These are phyloP conservation scores for Aspergillus fijiensis DNA, from an alignment of 2,329 filamentous ascomycete genomes.

Conservation along the genomic window DNA sequence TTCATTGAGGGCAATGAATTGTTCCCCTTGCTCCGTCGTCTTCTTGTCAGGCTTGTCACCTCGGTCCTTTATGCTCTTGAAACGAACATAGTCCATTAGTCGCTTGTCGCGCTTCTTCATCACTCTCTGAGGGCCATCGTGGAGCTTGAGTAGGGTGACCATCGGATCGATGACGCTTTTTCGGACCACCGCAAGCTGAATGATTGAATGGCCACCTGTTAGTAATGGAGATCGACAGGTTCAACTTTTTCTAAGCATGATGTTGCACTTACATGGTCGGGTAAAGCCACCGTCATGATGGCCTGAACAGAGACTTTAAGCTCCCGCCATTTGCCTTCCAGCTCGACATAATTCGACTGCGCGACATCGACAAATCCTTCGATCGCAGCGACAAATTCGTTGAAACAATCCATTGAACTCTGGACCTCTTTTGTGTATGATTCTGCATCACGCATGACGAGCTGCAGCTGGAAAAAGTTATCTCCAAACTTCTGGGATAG, in stretches of 20 bases:
- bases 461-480: slow-evolving; percentile 87
- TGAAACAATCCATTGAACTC: slow-evolving; percentile 76
- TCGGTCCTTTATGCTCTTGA: slow-evolving; percentile 70
- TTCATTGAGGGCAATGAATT: slow-evolving; percentile 88
- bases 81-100: slow-evolving; percentile 83
- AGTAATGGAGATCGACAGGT: neutral
- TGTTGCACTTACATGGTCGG: slow-evolving; percentile 68
- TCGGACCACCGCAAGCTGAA: slow-evolving; percentile 65
- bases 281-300: slow-evolving; percentile 76
- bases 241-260: neutral
- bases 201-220: slow-evolving; percentile 5
- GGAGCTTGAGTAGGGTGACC: slow-evolving; percentile 72
- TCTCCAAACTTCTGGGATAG: slow-evolving; percentile 85
- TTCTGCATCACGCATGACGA: slow-evolving; percentile 91
- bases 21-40: slow-evolving; percentile 77
- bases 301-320: slow-evolving; percentile 87
- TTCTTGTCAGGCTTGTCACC: slow-evolving; percentile 88
- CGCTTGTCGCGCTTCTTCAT: slow-evolving; percentile 95
- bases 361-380: slow-evolving; percentile 73
- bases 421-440: slow-evolving; percentile 82
- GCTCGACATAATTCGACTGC: slow-evolving; percentile 73
- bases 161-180: slow-evolving; percentile 85
- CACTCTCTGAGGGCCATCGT: slow-evolving; percentile 78
- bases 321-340: slow-evolving; percentile 91
- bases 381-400: slow-evolving; percentile 76